Evolutionary conservation across 1,284 basidiomycete species (phyloP).

Genomic region (Tilletia indica): DNA sequence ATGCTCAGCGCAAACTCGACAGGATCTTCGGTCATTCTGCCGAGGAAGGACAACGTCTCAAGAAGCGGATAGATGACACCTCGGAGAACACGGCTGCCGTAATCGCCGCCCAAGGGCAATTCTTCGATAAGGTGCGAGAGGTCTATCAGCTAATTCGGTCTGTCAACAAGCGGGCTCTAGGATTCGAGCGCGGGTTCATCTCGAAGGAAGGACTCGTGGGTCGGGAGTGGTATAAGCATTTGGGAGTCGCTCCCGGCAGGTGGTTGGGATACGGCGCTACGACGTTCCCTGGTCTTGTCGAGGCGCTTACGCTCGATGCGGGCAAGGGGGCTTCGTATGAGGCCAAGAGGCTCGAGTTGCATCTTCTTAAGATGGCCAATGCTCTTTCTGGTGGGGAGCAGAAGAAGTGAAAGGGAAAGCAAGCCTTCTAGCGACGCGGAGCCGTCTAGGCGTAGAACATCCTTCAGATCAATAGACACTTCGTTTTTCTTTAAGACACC

Average conservation of each 20-base stretch:
- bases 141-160: conserved; percentile 66
- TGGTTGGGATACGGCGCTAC: conserved; percentile 85
- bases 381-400: background rate
- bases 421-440: too few species aligned
- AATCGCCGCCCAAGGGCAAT: background rate
- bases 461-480: too few species aligned
- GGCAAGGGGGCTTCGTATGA: conserved; percentile 38
- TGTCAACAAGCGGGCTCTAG: conserved; percentile 70
- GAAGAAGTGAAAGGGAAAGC: background rate
- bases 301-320: conserved; percentile 58
- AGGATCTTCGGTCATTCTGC: background rate
- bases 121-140: conserved; percentile 43
- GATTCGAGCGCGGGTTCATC: conserved; percentile 83
- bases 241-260: conserved; percentile 83
- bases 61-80: background rate
- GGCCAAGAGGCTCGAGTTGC: conserved; percentile 30
- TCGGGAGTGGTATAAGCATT: conserved; percentile 76
- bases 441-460: too few species aligned
- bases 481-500: too few species aligned
- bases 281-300: conserved; percentile 77
- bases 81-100: too few species aligned
- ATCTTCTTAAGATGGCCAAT: background rate
- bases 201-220: conserved; percentile 67
- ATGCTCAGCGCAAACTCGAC: conserved; percentile 25
- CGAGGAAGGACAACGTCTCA: too few species aligned